Base-by-base conservation (phyloP, 345 rosid species). In the Crucihimalaya himalaica region DNA sequence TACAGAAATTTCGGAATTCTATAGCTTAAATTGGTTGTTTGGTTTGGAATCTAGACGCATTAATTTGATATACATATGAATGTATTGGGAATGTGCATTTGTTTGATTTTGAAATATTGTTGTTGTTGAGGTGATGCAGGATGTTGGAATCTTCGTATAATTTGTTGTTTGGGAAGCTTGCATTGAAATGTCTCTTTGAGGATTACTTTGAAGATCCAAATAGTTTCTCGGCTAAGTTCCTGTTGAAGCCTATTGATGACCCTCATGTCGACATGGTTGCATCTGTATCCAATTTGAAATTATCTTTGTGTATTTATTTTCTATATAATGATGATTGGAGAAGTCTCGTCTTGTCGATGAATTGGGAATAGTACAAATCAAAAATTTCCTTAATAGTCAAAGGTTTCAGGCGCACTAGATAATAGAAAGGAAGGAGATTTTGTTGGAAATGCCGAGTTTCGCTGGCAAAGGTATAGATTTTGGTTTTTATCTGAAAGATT, bases 211-310 rank as follows among this genome's bases (percentile, higher is more conserved):
- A 93, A 78, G 88, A 86, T 54, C 86, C 98, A 0, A 71, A 82
- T 57, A 88, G 78, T 58, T 91, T 91, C 56, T 83, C 80, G 54
- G 85, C 92, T 14, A 84, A 84, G 60, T 83, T 93, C 42, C 61
- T 93, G 85, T 79, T 93, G 78, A 93, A 91, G 78, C 98, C 98
- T 11, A 72, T 91, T 18, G 97, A 93, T 75, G 98, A 93, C 35
- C 96, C 98, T 68, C 90, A 89, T 27, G 97, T 93, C 8, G 96
- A 93, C 81, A 74, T 93, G 83, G 80, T 88, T 81, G 97, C 96
- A 42, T 88, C 96, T 35, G 98, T 93, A 92, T 85, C 86, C 89
- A 16, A 3, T 57, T 69, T 66, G 2, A 19, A 19, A 16, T 1
- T 4, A n/a, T 50, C 32, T 42, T 35, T 53, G 14, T 21, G 8